Evolutionary conservation across 768 basidiomycete species (phyloP).

Genomic region (Podaxis mareebaensis): DNA sequence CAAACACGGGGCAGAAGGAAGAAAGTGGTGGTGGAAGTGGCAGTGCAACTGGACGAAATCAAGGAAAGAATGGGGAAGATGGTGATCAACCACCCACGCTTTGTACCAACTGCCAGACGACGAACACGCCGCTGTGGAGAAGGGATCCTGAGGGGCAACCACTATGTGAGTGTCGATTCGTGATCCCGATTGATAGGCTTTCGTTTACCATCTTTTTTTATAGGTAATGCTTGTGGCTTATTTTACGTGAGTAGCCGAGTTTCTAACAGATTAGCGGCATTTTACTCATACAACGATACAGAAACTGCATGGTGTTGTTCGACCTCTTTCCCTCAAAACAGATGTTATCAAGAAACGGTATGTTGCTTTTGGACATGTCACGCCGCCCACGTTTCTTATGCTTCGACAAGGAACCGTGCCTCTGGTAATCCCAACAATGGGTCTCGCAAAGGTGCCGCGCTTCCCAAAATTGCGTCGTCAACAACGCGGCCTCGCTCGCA

Average conservation of each 20-base stretch:
- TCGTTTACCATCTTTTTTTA: conserved; percentile 20
- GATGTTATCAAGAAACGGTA: conserved; percentile 97
- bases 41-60: conserved; percentile 26
- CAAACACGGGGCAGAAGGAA: conserved; percentile 16
- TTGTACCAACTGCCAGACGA: conserved; percentile 95
- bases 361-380: conserved; percentile 13
- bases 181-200: conserved; percentile 13
- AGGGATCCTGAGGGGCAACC: conserved; percentile 92
- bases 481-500: conserved; percentile 75
- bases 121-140: conserved; percentile 92
- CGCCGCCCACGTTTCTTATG: conserved; percentile 7
- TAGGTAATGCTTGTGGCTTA: conserved; percentile 89
- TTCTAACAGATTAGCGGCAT: conserved; percentile 12
- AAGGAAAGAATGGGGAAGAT: conserved; percentile 68
- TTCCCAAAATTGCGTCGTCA: conserved; percentile 78
- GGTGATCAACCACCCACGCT: conserved; percentile 74
- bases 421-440: conserved; percentile 69
- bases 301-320: conserved; percentile 96
- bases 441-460: conserved; percentile 62
- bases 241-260: conserved; percentile 71
- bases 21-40: conserved; percentile 23
- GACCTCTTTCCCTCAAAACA: conserved; percentile 93
- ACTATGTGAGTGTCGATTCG: conserved; percentile 58
- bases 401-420: conserved; percentile 67
- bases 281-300: conserved; percentile 29